These are phyloP conservation scores for Candida insectalens DNA, from an alignment of 805 yeast genomes.

Conservation along the genomic window DNA sequence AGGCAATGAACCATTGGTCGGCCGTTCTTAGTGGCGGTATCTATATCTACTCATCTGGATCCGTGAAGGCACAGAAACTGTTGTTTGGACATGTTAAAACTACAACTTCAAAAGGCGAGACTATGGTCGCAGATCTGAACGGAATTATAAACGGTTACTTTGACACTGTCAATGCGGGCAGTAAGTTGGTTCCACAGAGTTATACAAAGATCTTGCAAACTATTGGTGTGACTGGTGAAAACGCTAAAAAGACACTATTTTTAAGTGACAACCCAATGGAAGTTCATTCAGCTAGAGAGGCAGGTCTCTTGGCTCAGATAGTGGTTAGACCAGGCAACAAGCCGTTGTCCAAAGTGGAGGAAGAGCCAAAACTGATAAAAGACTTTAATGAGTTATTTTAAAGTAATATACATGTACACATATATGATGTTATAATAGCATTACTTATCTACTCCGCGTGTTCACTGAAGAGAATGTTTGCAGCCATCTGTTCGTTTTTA, in stretches of 20 bases:
- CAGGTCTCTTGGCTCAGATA: conserved; percentile 49
- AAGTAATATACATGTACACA: neutral
- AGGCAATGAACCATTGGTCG: conserved; percentile 37
- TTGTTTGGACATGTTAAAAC: conserved; percentile 56
- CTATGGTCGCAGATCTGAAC: conserved; percentile 38
- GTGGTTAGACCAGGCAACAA: conserved; percentile 74
- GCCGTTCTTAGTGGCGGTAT: conserved; percentile 23
- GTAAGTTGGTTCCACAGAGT: conserved; percentile 47
- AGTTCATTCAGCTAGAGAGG: conserved; percentile 60
- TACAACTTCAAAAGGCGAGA: conserved; percentile 15
- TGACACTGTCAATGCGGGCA: conserved; percentile 80
- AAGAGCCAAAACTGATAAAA: conserved; percentile 16
- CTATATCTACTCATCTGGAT: conserved; percentile 83
- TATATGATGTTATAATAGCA: no score
- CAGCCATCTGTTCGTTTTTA: conserved; percentile 93
- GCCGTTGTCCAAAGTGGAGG: conserved; percentile 30
- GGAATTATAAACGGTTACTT: conserved; percentile 54
- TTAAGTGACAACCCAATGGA: conserved; percentile 76
- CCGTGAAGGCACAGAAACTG: conserved; percentile 77
- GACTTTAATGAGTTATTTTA: conserved; percentile 21
- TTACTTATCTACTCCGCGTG: conserved; percentile 31
- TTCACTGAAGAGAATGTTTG: conserved; percentile 74
- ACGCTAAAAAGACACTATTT: conserved; percentile 38
- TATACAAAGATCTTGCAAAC: conserved; percentile 44
- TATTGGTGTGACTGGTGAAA: conserved; percentile 11